Conservation (phyloP, 164 flowering plant genomes). For the Platanus orientalis region DNA sequence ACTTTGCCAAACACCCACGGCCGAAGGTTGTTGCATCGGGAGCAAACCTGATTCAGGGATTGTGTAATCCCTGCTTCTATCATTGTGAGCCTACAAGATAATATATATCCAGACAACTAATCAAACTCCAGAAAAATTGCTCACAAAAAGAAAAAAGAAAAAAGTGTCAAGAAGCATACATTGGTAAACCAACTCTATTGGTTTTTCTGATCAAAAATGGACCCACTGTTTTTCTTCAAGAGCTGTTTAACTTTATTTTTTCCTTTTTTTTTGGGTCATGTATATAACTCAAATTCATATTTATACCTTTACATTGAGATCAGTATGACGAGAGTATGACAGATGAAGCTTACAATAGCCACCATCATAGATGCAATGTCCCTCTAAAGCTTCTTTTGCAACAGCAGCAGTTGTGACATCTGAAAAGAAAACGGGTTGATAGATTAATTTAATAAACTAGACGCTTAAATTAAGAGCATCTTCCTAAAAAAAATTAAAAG, state of each 20-base stretch:
- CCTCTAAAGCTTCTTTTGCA: constrained; percentile 83
- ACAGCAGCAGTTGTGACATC: constrained; percentile 70
- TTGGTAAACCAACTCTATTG: constrained; percentile 6
- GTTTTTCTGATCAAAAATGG: constrained; percentile 8
- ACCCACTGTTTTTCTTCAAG: constrained; percentile 18
- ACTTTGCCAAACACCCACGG: constrained; percentile 46
- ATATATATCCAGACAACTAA: background rate
- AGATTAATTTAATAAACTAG: too few species aligned
- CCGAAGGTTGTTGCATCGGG: constrained; percentile 42
- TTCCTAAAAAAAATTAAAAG: too few species aligned
- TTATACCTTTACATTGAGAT: constrained; percentile 95
- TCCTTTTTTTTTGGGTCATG: constrained; percentile 15
- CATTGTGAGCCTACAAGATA: constrained; percentile 56
- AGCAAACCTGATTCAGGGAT: constrained; percentile 45
- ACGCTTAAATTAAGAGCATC: too few species aligned
- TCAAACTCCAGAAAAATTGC: background rate
- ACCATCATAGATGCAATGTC: constrained; percentile 98
- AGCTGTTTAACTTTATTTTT: constrained; percentile 14
- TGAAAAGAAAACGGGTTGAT: constrained; percentile 24
- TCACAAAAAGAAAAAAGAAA: background rate
- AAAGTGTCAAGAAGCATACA: constrained; percentile 14
- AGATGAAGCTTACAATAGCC: constrained; percentile 99
- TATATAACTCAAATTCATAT: constrained; percentile 33
- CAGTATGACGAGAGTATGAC: constrained; percentile 99
- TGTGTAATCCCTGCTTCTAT: constrained; percentile 83